A percentile compares a stretch with the other conserved stretches of the same genome.
Conservation (phyloP, 108 stramenopile species). For the Conticribra weissflogii region DNA sequence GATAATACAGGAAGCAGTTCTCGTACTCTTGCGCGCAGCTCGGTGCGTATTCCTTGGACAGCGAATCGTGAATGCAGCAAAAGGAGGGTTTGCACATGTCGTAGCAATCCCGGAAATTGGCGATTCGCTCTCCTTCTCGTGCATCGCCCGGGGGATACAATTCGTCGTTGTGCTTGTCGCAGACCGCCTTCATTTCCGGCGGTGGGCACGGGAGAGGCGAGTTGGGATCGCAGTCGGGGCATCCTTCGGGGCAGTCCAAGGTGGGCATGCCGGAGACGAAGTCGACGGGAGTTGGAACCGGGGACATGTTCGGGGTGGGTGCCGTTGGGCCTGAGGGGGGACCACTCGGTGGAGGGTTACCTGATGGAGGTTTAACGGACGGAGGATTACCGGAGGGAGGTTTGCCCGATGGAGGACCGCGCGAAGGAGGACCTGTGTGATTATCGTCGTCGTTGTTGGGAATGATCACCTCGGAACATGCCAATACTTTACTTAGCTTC, state of each 20-base stretch:
- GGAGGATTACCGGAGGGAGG: no score
- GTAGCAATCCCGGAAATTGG: constrained; percentile 56
- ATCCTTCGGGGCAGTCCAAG: constrained; percentile 36
- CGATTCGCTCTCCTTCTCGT: constrained; percentile 17
- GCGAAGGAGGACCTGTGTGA: not conserved
- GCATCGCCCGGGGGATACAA: constrained; percentile 21
- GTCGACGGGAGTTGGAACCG: no score
- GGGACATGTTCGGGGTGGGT: not conserved
- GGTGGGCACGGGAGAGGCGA: constrained; percentile 45
- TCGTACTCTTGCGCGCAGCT: constrained; percentile 43
- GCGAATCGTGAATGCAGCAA: constrained; percentile 60
- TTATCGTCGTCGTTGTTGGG: not conserved
- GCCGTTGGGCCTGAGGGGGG: not conserved
- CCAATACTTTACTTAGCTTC: constrained; percentile 2
- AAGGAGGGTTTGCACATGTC: constrained; percentile 63
- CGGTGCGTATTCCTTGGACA: constrained; percentile 33
- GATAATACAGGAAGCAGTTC: constrained; percentile 55
- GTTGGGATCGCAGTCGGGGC: constrained; percentile 46
- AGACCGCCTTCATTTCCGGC: constrained; percentile 35
- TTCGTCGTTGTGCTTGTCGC: constrained; percentile 48
- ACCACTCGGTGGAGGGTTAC: not conserved
- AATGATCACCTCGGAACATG: not conserved
- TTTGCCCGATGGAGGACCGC: not conserved
- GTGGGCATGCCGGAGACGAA: no score
- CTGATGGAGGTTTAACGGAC: no score